phyloP scores from a whole-genome alignment of 2,329 filamentous ascomycete genomes.

The Blastomyces percursus region DNA sequence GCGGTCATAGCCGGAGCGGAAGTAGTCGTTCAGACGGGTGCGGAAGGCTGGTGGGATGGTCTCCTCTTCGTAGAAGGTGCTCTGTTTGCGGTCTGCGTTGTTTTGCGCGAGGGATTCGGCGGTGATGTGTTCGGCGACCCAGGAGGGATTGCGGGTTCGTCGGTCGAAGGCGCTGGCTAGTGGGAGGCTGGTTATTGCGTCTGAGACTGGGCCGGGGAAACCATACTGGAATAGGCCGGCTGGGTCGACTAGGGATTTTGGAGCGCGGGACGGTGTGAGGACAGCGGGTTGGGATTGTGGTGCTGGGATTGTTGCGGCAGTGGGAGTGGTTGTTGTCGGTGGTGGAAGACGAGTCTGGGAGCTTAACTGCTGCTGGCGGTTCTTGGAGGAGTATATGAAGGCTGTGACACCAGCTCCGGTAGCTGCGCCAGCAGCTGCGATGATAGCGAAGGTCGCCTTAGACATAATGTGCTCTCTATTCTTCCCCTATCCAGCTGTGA shows the following conservation, averaged over 20 bases:
- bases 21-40: conserved; percentile 86
- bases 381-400: conserved; percentile 53
- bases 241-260: conserved; percentile 52
- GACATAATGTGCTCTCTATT: conserved; percentile 49
- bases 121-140: conserved; percentile 96
- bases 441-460: conserved; percentile 62
- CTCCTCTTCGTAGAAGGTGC: conserved; percentile 69
- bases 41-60: conserved; percentile 76
- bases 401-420: conserved; percentile 63
- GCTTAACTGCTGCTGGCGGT: conserved; percentile 34
- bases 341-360: conserved; percentile 24
- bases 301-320: conserved; percentile 18
- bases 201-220: conserved; percentile 81
- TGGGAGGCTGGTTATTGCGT: conserved; percentile 64
- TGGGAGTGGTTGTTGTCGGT: conserved; percentile 16
- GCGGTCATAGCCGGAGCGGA: conserved; percentile 84
- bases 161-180: conserved; percentile 86
- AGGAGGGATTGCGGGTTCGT: conserved; percentile 78
- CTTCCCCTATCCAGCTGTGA: not conserved
- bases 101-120: conserved; percentile 63
- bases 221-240: conserved; percentile 72
- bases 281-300: conserved; percentile 20
- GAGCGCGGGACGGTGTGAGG: conserved; percentile 21
- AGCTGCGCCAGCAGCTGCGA: conserved; percentile 65
- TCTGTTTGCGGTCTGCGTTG: conserved; percentile 74